Conservation (phyloP, 2,329 filamentous ascomycete genomes). For the Aspergillus ruber region DNA sequence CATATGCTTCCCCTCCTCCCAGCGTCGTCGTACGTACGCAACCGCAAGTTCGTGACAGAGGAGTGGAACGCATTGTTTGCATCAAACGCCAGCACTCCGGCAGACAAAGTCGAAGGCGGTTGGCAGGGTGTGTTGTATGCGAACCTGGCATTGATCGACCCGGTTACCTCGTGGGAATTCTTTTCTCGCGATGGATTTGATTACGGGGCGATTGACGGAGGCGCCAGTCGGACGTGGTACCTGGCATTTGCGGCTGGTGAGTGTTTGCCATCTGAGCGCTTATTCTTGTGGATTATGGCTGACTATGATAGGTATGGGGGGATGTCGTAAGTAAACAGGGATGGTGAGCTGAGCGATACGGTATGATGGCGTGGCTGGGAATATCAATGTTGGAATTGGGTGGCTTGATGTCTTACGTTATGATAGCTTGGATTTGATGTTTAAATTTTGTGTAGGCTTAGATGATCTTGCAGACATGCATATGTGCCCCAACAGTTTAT, state of each 20-base stretch:
- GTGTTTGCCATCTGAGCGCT: constrained; percentile 5
- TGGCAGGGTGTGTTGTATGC: constrained; percentile 83
- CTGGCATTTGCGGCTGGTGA: constrained; percentile 68
- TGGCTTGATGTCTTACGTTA: no score
- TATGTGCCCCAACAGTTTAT: no score
- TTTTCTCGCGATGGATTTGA: constrained; percentile 65
- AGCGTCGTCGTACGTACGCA: constrained; percentile 61
- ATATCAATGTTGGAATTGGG: no score
- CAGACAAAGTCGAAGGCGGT: constrained; percentile 56
- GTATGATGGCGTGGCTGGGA: background rate
- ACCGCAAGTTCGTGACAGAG: constrained; percentile 63
- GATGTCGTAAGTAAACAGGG: background rate
- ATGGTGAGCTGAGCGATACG: no score
- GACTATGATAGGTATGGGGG: constrained; percentile 10
- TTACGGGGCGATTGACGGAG: constrained; percentile 62
- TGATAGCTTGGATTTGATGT: no score
- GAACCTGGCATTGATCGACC: constrained; percentile 73
- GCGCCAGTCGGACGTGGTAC: constrained; percentile 80
- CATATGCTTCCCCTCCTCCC: constrained; percentile 77
- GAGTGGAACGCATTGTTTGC: constrained; percentile 80
- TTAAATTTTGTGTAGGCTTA: no score
- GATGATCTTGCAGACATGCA: no score
- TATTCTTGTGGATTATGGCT: constrained; percentile 14
- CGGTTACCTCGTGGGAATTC: constrained; percentile 63
- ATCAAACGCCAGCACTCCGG: constrained; percentile 55